Percentiles rank a stretch among this genome's conserved stretches.
These are phyloP conservation scores for Aspergillus olivimuriae DNA, from an alignment of 495 filamentous ascomycete species.

Conservation along the genomic window DNA sequence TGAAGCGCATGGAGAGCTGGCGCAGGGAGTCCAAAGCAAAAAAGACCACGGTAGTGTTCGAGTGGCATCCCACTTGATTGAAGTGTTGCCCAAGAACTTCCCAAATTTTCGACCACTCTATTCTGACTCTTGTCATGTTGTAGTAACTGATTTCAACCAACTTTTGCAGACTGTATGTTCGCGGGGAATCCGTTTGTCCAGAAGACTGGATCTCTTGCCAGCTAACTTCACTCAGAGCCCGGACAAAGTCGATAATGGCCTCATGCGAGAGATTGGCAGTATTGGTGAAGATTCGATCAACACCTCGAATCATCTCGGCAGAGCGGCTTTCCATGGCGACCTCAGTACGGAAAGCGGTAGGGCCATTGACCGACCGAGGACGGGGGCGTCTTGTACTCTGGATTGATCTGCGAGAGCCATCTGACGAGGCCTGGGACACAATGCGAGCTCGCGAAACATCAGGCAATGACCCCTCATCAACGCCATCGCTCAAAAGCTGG, in stretches of 20 bases:
- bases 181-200: slow-evolving; percentile 86
- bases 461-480: slow-evolving; percentile 85
- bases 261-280: slow-evolving; percentile 89
- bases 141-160: slow-evolving; percentile 98
- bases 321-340: slow-evolving; percentile 89
- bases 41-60: slow-evolving; percentile 91
- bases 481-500: slow-evolving; percentile 88
- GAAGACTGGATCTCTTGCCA: slow-evolving; percentile 99
- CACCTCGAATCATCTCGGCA: slow-evolving; percentile 82
- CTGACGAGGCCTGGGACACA: slow-evolving; percentile 43
- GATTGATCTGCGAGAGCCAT: slow-evolving; percentile 57
- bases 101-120: slow-evolving; percentile 98
- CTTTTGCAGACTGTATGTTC: slow-evolving; percentile 96
- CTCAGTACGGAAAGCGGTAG: slow-evolving; percentile 68
- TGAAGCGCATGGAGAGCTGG: slow-evolving; percentile 95
- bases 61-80: slow-evolving; percentile 93
- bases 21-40: slow-evolving; percentile 92
- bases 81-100: slow-evolving; percentile 93
- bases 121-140: slow-evolving; percentile 97
- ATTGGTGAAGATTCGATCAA: slow-evolving; percentile 94
- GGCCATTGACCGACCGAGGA: slow-evolving; percentile 56
- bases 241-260: slow-evolving; percentile 96
- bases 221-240: slow-evolving; percentile 89
- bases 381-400: slow-evolving; percentile 58
- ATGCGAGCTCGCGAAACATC: slow-evolving; percentile 85